Conservation (phyloP, 2,329 filamentous ascomycete genomes). For the Hypoxylon sp. region DNA sequence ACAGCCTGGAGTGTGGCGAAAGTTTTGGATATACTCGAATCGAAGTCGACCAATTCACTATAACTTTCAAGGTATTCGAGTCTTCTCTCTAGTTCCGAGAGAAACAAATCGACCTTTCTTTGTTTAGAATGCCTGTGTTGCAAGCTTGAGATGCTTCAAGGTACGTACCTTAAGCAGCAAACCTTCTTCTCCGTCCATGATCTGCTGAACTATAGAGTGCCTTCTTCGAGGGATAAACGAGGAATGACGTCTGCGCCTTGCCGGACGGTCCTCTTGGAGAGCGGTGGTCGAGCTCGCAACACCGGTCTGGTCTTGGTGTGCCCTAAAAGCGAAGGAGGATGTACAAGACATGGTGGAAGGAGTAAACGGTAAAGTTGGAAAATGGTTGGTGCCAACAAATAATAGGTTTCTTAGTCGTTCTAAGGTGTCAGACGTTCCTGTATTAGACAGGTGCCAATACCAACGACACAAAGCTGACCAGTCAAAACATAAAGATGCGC, state of each 20-base stretch:
- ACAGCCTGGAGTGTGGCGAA: slow-evolving; percentile 89
- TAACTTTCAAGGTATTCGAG: slow-evolving; percentile 90
- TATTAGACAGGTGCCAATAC: slow-evolving; percentile 19
- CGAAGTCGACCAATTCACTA: slow-evolving; percentile 77
- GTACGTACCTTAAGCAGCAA: slow-evolving; percentile 63
- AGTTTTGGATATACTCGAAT: slow-evolving; percentile 83
- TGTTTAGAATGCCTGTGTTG: slow-evolving; percentile 18
- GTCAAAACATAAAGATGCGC: slow-evolving; percentile 19
- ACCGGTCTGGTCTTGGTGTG: slow-evolving; percentile 48
- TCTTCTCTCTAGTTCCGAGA: slow-evolving; percentile 85
- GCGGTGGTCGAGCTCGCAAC: slow-evolving; percentile 55
- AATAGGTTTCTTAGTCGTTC: slow-evolving; percentile 16
- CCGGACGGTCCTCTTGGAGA: slow-evolving; percentile 43
- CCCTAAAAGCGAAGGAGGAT: slow-evolving; percentile 42
- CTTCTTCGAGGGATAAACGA: slow-evolving; percentile 63
- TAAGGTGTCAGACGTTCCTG: slow-evolving; percentile 32
- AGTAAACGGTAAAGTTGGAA: slow-evolving; percentile 9
- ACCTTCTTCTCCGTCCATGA: slow-evolving; percentile 70
- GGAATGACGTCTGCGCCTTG: slow-evolving; percentile 62
- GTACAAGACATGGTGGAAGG: slow-evolving; percentile 45
- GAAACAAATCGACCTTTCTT: slow-evolving; percentile 75
- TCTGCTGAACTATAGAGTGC: slow-evolving; percentile 66
- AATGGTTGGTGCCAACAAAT: slow-evolving; percentile 28
- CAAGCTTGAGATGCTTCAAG: neutral
- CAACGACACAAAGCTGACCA: slow-evolving; percentile 21